These are phyloP conservation scores for Botrytis hyacinthi DNA, from an alignment of 2,329 filamentous ascomycete genomes.

Conservation along the genomic window DNA sequence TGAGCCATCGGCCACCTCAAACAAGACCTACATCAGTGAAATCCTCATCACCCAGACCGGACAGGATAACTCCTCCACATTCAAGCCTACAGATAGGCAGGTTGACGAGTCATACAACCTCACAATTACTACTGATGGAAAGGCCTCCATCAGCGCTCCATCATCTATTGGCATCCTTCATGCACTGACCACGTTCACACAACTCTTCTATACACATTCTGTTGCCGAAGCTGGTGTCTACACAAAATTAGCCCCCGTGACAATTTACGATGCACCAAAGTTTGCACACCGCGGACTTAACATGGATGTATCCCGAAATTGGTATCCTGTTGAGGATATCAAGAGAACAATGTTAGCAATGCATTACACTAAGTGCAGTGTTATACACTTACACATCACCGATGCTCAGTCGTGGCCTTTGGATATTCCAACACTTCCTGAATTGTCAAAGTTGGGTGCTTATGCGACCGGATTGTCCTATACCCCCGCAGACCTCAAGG, in stretches of 20 bases:
- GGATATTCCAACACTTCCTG: conserved; percentile 72
- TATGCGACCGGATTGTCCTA: conserved; percentile 69
- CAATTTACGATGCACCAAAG: conserved; percentile 69
- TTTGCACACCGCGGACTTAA: conserved; percentile 78
- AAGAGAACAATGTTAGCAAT: conserved; percentile 73
- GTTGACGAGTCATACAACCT: conserved; percentile 77
- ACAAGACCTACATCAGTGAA: conserved; percentile 53
- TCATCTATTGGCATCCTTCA: conserved; percentile 68
- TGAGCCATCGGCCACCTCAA: conserved; percentile 54
- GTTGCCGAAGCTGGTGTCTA: conserved; percentile 55
- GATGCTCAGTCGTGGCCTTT: conserved; percentile 86
- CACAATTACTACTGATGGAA: conserved; percentile 55
- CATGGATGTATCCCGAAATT: conserved; percentile 74
- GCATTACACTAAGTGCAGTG: conserved; percentile 79
- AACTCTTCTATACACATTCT: conserved; percentile 75
- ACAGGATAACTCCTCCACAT: conserved; percentile 51
- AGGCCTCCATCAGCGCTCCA: conserved; percentile 60
- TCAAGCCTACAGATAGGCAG: conserved; percentile 59
- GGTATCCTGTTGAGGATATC: conserved; percentile 53
- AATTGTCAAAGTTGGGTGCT: conserved; percentile 69
- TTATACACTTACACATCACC: conserved; percentile 76
- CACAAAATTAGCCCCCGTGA: conserved; percentile 67
- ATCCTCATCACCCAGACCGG: conserved; percentile 61
- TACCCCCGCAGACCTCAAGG: conserved; percentile 59
- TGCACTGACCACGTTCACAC: conserved; percentile 73